Evolutionary conservation across 2,329 filamentous ascomycete species (phyloP).

Genomic region (Ophiognomonia clavigignenti-juglandacearum): DNA sequence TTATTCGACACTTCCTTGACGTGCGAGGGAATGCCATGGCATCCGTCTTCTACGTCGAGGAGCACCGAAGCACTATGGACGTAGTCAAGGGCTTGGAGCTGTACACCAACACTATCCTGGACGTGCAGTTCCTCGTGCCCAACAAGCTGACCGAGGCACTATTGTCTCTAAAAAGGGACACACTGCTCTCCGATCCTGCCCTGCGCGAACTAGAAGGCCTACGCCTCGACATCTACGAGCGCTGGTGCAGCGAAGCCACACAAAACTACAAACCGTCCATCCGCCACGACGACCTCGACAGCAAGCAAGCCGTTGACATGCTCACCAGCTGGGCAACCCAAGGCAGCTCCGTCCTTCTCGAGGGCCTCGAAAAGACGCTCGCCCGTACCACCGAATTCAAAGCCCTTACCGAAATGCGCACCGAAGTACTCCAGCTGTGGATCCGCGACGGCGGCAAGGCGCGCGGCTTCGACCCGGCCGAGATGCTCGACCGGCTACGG

Average conservation of each 20-base stretch:
- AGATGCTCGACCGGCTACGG: constrained; percentile 65
- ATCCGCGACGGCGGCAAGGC: constrained; percentile 62
- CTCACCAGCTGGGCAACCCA: constrained; percentile 60
- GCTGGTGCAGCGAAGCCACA: constrained; percentile 80
- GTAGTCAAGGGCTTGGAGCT: constrained; percentile 64
- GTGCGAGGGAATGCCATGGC: constrained; percentile 67
- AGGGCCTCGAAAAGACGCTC: constrained; percentile 58
- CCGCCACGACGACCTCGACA: constrained; percentile 70
- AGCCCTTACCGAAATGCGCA: constrained; percentile 64
- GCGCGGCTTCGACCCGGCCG: constrained; percentile 61
- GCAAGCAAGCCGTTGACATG: constrained; percentile 53
- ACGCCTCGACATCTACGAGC: constrained; percentile 70
- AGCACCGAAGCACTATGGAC: constrained; percentile 36
- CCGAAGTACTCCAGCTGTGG: constrained; percentile 68
- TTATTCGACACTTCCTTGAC: constrained; percentile 71
- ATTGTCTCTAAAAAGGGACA: constrained; percentile 60
- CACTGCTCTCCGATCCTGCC: constrained; percentile 66
- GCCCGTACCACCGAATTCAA: constrained; percentile 60
- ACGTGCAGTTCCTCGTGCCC: constrained; percentile 73
- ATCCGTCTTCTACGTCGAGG: constrained; percentile 49
- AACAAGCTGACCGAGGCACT: constrained; percentile 66
- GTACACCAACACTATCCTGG: constrained; percentile 71
- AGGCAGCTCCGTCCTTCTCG: constrained; percentile 54
- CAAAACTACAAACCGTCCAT: constrained; percentile 84
- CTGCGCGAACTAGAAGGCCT: constrained; percentile 64